Evolutionary conservation across 2,329 filamentous ascomycete genomes (phyloP).

Genomic region (Fusarium sp.): DNA sequence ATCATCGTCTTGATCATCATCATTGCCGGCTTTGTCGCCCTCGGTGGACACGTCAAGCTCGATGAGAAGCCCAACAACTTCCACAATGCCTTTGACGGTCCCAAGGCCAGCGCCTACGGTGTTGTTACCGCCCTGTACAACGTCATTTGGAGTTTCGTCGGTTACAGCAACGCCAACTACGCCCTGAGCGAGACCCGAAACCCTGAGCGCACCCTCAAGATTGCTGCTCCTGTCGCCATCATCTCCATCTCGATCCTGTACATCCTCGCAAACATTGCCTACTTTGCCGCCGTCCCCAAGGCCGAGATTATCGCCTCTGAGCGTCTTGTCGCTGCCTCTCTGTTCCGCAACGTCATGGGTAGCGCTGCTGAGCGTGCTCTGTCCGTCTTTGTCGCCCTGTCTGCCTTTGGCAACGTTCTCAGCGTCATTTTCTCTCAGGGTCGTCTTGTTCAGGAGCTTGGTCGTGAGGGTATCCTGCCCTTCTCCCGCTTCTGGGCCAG

Average conservation of each 20-base stretch:
- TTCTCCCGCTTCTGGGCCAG: constrained; percentile 72
- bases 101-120: constrained; percentile 73
- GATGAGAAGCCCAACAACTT: constrained; percentile 72
- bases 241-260: constrained; percentile 70
- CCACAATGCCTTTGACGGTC: constrained; percentile 72
- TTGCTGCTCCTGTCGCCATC: constrained; percentile 72
- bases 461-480: constrained; percentile 74
- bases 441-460: constrained; percentile 73
- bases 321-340: constrained; percentile 64
- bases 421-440: constrained; percentile 77
- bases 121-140: constrained; percentile 79
- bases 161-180: constrained; percentile 77
- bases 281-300: constrained; percentile 70
- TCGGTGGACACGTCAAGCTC: constrained; percentile 70
- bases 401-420: constrained; percentile 75
- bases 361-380: constrained; percentile 66
- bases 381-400: constrained; percentile 75
- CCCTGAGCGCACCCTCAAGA: constrained; percentile 72
- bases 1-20: constrained; percentile 74
- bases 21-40: constrained; percentile 69
- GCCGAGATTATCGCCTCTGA: constrained; percentile 64
- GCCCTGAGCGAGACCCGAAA: constrained; percentile 74
- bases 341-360: constrained; percentile 69
- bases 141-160: constrained; percentile 77
- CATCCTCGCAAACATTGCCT: constrained; percentile 75